phyloP scores from a whole-genome alignment of 345 rosid species.

The Citrus sinensis region DVS_A1.0 CM039165.1:31826001-31826500 shows the following conservation, averaged over 20 bases:
- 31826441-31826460: background rate
- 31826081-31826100: constrained; percentile 17
- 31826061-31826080: background rate
- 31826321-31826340: background rate
- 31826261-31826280: background rate
- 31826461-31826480: background rate
- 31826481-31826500: background rate
- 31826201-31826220: constrained; percentile 23
- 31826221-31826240: background rate
- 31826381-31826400: background rate
- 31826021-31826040: background rate
- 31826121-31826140: constrained; percentile 6
- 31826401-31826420: background rate
- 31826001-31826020: background rate
- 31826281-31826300: background rate
- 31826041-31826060: background rate
- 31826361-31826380: background rate
- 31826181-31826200: background rate
- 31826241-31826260: background rate
- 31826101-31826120: constrained; percentile 25
- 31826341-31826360: background rate
- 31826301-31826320: background rate
- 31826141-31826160: constrained; percentile 6
- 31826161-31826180: background rate
- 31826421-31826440: background rate